Evolutionary conservation across 768 basidiomycete species (phyloP), one percentile per base, ranked within the genome.

Genomic region (Thelephora aurantiotincta): DNA sequence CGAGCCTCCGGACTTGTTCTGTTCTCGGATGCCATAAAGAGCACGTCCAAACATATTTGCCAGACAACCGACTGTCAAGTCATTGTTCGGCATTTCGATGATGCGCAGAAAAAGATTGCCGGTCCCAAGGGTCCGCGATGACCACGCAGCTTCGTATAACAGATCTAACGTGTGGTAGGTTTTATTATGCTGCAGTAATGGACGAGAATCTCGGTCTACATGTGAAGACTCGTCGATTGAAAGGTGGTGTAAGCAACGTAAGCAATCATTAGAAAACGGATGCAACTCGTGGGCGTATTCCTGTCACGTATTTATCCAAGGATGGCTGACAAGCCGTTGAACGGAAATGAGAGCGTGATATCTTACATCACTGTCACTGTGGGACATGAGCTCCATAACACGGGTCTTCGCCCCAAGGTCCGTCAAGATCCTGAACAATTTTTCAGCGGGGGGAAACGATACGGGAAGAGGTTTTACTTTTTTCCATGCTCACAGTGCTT

Each of bases 301-400:
- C 5, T 43, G 22, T 57, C 55, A 80, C 35, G 68, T 73, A 18
- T 72, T 65, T 38, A 76, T 62, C 88, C 88, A 92, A 7, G 88
- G 81, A 55, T 93, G 89, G 60, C 89, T 91, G 57, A 96, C 85
- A 30, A 96, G 78, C 47, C 82, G 77, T 60, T 97, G 92, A 7
- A 93, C 92, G 5, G 88, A 82, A 34, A 97, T 68, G 34, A 98
- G 68, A 2, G 92, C 91, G 49, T 83, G 82, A 70, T 98, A 99
- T 54, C 90, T 78, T 47, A 97, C 91, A 56, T 98, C 86, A 18
- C 84, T 68, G 60, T 91, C 79, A 30, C 74, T 66, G 62, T 97
- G 89, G 0, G 82, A 78, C 89, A 98, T 93, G 45, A 99, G 73
- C 58, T 91, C 85, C 87, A 90, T 90, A 3, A 85, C 82, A 20